A percentile compares a stretch with the other conserved stretches of the same genome.
These are phyloP conservation scores for Myxozyma geophila DNA, from an alignment of 805 yeast genomes.

Conservation along the genomic window DNA sequence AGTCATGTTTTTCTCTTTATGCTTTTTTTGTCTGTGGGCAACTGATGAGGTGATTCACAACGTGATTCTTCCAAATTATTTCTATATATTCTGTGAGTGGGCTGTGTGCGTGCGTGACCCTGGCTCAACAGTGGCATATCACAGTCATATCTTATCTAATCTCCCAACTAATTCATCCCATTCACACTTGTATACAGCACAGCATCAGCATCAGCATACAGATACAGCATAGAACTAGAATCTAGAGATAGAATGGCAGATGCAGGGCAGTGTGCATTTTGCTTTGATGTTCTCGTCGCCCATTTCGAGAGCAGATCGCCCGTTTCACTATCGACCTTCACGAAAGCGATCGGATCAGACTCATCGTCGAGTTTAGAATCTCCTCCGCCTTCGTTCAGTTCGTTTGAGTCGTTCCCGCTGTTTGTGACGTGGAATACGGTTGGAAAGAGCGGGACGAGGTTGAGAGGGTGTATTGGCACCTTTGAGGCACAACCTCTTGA, in stretches of 20 bases:
- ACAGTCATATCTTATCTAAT: not conserved
- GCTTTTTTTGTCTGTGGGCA: too few species aligned
- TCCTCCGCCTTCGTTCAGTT: not conserved
- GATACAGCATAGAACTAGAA: not conserved
- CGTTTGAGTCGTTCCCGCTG: conserved; percentile 54
- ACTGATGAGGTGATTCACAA: too few species aligned
- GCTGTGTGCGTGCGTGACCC: too few species aligned
- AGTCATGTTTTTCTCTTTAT: too few species aligned
- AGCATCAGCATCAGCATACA: not conserved
- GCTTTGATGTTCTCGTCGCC: conserved; percentile 36
- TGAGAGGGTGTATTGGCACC: conserved; percentile 95
- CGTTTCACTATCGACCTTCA: conserved; percentile 27
- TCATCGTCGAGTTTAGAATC: conserved; percentile 15
- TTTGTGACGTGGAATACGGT: conserved; percentile 82
- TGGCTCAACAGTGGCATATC: too few species aligned
- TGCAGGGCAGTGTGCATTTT: conserved; percentile 38
- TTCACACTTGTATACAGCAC: too few species aligned
- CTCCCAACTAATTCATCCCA: not conserved
- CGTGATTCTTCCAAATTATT: too few species aligned
- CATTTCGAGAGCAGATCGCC: conserved; percentile 26
- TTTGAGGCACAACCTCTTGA: conserved; percentile 62
- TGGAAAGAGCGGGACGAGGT: conserved; percentile 41
- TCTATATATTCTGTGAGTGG: too few species aligned
- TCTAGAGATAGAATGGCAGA: conserved; percentile 31
- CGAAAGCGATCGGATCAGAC: not conserved